These are phyloP conservation scores for Coniochaeta ligniaria DNA, from an alignment of 2,329 filamentous ascomycete genomes.

Conservation along the genomic window DNA sequence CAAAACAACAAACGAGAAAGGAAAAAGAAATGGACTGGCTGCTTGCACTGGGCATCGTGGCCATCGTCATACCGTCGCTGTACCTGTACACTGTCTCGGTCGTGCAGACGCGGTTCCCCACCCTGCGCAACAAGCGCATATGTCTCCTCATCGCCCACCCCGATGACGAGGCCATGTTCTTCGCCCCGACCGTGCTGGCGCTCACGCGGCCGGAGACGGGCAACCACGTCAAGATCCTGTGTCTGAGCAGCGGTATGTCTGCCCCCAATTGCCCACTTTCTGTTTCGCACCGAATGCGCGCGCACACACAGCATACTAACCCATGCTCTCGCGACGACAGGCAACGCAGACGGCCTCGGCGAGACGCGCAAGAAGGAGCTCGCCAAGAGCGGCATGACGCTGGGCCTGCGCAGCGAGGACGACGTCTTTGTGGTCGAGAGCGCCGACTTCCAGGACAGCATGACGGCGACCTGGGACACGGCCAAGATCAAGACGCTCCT, in stretches of 20 bases:
- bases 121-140: conserved; percentile 74
- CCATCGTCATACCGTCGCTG: conserved; percentile 35
- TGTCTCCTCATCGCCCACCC: conserved; percentile 93
- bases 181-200: conserved; percentile 80
- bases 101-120: conserved; percentile 51
- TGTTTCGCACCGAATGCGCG: neutral
- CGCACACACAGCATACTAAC: neutral
- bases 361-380: conserved; percentile 78
- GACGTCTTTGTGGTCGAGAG: conserved; percentile 85
- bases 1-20: neutral
- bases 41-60: conserved; percentile 27
- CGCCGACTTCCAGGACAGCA: conserved; percentile 81
- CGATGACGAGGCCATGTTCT: conserved; percentile 99
- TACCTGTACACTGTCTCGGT: conserved; percentile 44
- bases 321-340: conserved; percentile 32
- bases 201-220: conserved; percentile 71
- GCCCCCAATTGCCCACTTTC: neutral
- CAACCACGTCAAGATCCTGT: conserved; percentile 92
- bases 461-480: conserved; percentile 72
- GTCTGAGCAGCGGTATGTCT: conserved; percentile 70
- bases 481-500: conserved; percentile 64
- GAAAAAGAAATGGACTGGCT: conserved; percentile 15
- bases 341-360: conserved; percentile 82
- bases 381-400: conserved; percentile 65
- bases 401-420: conserved; percentile 67